These are phyloP conservation scores for Cucurbita moschata DNA, from an alignment of 306 rosid species.

Conservation along the genomic window DNA sequence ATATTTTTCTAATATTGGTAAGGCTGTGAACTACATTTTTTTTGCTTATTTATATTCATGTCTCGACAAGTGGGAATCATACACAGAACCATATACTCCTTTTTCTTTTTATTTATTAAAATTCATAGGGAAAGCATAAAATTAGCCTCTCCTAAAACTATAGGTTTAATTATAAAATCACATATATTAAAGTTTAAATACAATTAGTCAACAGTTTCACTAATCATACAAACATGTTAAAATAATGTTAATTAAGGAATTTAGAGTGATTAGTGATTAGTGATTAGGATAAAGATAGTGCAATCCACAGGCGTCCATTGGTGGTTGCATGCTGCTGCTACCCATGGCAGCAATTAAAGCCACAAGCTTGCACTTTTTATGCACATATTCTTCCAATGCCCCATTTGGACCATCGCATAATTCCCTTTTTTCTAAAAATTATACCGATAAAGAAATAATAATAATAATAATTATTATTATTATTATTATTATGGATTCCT, in stretches of 20 bases:
- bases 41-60: neutral
- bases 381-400: neutral
- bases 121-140: constrained; percentile 9
- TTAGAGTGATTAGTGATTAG: neutral
- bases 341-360: neutral
- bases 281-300: neutral
- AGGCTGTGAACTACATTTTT: neutral
- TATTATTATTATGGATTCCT: constrained; percentile 23
- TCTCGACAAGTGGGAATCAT: constrained; percentile 21
- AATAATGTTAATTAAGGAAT: neutral
- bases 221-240: neutral
- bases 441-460: neutral
- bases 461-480: neutral
- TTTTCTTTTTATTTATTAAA: neutral
- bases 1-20: neutral
- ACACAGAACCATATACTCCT: constrained; percentile 38
- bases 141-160: neutral
- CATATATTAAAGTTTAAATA: neutral
- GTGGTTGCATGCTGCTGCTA: neutral
- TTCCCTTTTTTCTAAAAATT: neutral
- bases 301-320: neutral
- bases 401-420: neutral
- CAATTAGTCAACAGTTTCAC: neutral
- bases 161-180: too few species aligned
- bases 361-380: neutral